phyloP scores from a whole-genome alignment of 768 basidiomycete species.

The Saitozyma podzolica region DNA sequence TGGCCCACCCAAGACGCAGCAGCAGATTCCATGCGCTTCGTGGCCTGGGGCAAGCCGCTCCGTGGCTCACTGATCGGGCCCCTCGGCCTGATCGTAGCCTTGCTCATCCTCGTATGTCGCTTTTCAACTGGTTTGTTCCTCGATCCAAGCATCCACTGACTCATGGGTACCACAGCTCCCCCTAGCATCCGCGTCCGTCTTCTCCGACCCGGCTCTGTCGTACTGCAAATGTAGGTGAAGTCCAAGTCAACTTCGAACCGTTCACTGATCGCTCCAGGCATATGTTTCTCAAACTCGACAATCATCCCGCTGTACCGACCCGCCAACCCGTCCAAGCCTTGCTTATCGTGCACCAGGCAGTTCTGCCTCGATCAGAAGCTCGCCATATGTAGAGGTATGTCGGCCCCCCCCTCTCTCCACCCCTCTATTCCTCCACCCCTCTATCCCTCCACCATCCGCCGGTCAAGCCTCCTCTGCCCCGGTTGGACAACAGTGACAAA shows the following conservation, averaged over 20 bases:
- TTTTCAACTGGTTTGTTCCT: not conserved
- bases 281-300: conserved; percentile 87
- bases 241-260: no score
- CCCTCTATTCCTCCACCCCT: no score
- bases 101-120: no score
- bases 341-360: conserved; percentile 88
- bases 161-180: conserved; percentile 6
- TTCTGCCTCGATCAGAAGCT: conserved; percentile 94
- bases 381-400: conserved; percentile 60
- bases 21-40: no score
- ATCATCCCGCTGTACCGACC: conserved; percentile 78
- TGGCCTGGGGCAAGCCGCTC: no score
- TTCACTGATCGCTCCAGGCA: conserved; percentile 60
- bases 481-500: not conserved
- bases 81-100: no score
- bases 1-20: no score
- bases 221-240: conserved; percentile 50
- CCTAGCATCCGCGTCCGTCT: conserved; percentile 25
- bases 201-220: conserved; percentile 44
- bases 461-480: not conserved
- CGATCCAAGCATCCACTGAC: not conserved
- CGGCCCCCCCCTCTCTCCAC: not conserved
- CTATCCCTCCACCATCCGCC: no score
- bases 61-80: no score
- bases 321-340: conserved; percentile 83